Base-by-base conservation (phyloP, 345 rosid genomes). In the Litchi chinensis region DNA sequence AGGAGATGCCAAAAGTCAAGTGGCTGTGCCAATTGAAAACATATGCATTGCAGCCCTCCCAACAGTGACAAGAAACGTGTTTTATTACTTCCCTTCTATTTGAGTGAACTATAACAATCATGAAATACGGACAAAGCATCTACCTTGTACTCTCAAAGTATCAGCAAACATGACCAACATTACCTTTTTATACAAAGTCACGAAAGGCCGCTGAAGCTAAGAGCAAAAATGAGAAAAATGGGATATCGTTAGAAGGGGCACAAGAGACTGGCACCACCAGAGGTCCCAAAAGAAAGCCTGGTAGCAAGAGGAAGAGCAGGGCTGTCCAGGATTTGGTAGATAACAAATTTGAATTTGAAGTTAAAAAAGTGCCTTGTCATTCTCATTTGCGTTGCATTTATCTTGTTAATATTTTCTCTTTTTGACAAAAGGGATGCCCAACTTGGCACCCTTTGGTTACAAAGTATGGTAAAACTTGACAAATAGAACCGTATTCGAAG, bases 271-370 rank as follows among this genome's bases (percentile, higher is more conserved):
- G 41, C 39, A 50, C 76, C 46, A 15, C 16, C 65, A 43, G 10
- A 68, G 64, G 26, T 65, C 60, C 70, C 59, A 37, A 75, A 52
- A 76, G 57, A 39, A 82, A 79, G 80, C 37, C 6, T 26, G 54
- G 66, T 71, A 75, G 77, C 57, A 82, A 79, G 52, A 75, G 75
- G 75, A 46, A 6, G 78, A 77, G 65, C 39, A 59, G 75, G 66
- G 60, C 75, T 79, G 71, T 76, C 50, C 74, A 60, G 57, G 82
- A 79, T 79, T 68, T 78, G 65, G 78, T 79, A 59, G 80, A 65
- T 71, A 44, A 60, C 68, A 18, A 60, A 43, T 32, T 71, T 72
- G 39, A 71, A 37, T 46, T 43, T 50, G 39, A 32, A 69, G 71
- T 46, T 79, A 64, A 19, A 57, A 71, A 82, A 77, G 82, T 76